Conservation (phyloP, 495 filamentous ascomycete species). For the Aspergillus homomorphus region DNA sequence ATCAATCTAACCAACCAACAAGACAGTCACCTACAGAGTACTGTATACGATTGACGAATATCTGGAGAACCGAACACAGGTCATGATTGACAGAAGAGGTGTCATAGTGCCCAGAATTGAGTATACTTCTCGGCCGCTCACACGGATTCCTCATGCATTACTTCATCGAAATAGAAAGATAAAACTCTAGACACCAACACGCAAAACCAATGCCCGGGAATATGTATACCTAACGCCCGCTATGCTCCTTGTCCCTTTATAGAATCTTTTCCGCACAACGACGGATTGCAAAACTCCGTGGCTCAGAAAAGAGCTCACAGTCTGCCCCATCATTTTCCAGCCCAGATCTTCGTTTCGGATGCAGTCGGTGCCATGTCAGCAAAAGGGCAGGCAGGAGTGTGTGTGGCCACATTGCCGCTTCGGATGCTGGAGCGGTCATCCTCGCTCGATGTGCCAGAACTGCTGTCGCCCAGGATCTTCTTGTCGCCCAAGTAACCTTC, state of each 20-base stretch:
- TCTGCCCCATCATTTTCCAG: conserved; percentile 18
- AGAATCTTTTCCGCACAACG: neutral
- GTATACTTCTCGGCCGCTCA: neutral
- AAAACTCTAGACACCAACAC: neutral
- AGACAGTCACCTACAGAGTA: neutral
- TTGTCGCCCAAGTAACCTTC: conserved; percentile 60
- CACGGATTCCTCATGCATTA: neutral
- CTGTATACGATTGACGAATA: neutral
- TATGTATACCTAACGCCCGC: conserved; percentile 12
- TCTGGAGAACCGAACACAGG: neutral
- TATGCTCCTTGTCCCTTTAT: conserved; percentile 10
- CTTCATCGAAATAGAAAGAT: neutral
- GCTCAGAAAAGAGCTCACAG: neutral
- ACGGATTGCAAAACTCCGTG: neutral
- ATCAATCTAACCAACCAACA: neutral
- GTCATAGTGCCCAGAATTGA: neutral
- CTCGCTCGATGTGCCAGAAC: conserved; percentile 29
- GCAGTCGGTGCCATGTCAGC: conserved; percentile 26
- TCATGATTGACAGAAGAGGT: neutral
- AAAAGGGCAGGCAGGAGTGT: conserved; percentile 36
- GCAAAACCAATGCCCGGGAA: neutral
- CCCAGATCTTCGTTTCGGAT: conserved; percentile 42
- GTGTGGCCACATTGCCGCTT: conserved; percentile 25
- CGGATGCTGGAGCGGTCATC: conserved; percentile 35
- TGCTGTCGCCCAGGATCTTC: conserved; percentile 41